Conservation (phyloP, 345 rosid species). For the Gynandropsis gynandra region DNA sequence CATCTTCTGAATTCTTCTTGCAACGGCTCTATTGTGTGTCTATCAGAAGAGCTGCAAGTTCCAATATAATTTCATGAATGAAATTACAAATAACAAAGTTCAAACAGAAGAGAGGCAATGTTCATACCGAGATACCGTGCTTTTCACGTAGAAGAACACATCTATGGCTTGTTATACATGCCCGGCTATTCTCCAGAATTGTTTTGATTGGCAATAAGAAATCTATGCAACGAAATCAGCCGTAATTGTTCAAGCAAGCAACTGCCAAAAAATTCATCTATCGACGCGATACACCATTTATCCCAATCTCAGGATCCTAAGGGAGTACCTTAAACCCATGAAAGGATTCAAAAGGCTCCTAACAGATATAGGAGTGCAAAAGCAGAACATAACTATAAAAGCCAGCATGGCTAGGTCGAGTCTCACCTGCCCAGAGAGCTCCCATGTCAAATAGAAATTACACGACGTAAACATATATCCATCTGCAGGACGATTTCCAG, state of each 20-base stretch:
- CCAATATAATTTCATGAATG: conserved; percentile 2
- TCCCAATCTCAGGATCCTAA: conserved; percentile 3
- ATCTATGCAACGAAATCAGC: conserved; percentile 4
- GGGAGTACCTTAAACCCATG: too few relatives aligned
- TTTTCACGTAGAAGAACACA: not conserved
- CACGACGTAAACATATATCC: conserved; percentile 97
- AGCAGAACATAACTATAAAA: not conserved
- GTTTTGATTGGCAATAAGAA: not conserved
- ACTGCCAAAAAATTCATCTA: too few relatives aligned
- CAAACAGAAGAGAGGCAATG: conserved; percentile 1
- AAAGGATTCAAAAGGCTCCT: conserved; percentile 5
- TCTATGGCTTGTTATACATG: not conserved
- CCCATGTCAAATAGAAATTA: conserved; percentile 94
- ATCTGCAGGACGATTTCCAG: conserved; percentile 87
- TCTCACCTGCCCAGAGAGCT: conserved; percentile 90
- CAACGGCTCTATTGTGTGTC: conserved; percentile 96
- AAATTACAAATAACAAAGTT: conserved; percentile 5
- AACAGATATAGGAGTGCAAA: not conserved
- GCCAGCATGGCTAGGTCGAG: conserved; percentile 2
- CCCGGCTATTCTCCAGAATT: not conserved
- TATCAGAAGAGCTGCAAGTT: conserved; percentile 80
- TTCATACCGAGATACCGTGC: not conserved
- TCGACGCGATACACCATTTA: too few relatives aligned
- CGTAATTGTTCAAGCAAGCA: too few relatives aligned
- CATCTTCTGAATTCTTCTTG: conserved; percentile 94